Evolutionary conservation across 2,329 filamentous ascomycete genomes (phyloP).

Genomic region (Aureobasidium pullulans): DNA sequence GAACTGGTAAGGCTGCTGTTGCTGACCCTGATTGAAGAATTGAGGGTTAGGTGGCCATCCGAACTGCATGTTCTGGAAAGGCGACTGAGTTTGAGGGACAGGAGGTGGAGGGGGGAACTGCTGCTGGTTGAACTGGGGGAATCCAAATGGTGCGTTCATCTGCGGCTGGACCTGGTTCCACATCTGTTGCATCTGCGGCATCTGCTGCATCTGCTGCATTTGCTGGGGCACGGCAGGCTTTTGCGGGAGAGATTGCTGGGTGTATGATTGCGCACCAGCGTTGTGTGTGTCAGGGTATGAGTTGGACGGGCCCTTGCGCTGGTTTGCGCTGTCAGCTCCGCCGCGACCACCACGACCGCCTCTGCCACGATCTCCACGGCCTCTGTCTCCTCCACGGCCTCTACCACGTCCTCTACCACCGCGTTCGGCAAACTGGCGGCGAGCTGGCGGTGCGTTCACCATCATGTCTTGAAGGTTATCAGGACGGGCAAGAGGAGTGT

Average conservation of each 20-base stretch:
- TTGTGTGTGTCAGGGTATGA: slow-evolving; percentile 22
- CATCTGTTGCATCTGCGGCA: slow-evolving; percentile 10
- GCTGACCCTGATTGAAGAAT: slow-evolving; percentile 10
- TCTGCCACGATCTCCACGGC: slow-evolving; percentile 26
- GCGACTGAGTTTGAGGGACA: neutral
- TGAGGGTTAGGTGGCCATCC: slow-evolving; percentile 13
- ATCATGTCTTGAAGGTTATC: slow-evolving; percentile 41
- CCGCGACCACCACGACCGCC: slow-evolving; percentile 22
- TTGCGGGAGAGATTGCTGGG: slow-evolving; percentile 16
- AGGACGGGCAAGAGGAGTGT: slow-evolving; percentile 40
- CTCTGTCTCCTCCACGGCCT: slow-evolving; percentile 19
- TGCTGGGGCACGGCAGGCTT: slow-evolving; percentile 16
- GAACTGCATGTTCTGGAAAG: slow-evolving; percentile 2
- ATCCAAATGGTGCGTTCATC: slow-evolving; percentile 4
- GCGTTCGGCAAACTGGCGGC: slow-evolving; percentile 31
- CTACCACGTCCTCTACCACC: slow-evolving; percentile 23
- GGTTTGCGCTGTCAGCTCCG: slow-evolving; percentile 17
- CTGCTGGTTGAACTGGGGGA: slow-evolving; percentile 17
- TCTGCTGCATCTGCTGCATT: slow-evolving; percentile 9
- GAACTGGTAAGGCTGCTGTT: slow-evolving; percentile 6
- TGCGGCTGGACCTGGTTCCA: slow-evolving; percentile 2
- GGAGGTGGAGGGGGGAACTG: slow-evolving; percentile 15
- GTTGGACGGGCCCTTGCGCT: slow-evolving; percentile 16
- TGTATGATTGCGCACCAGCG: slow-evolving; percentile 10
- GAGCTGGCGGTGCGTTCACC: slow-evolving; percentile 30